phyloP scores from a whole-genome alignment of 2,329 filamentous ascomycete species.

The Colletotrichum sp. region DNA sequence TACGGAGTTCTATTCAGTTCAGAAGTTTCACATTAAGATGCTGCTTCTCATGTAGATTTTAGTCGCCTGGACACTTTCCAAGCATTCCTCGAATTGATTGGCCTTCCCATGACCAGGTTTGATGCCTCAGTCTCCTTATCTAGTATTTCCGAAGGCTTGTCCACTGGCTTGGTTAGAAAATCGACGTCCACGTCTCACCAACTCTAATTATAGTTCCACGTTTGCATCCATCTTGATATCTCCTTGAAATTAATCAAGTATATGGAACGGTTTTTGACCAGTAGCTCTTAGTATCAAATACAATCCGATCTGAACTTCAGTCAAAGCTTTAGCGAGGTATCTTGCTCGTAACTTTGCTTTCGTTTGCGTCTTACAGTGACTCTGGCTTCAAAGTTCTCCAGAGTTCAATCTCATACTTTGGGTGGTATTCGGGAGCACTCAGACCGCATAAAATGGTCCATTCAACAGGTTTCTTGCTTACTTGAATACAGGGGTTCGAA shows the following conservation, averaged over 20 bases:
- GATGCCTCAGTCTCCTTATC: not conserved
- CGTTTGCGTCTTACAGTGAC: no score
- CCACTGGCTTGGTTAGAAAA: not conserved
- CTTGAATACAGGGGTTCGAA: not conserved
- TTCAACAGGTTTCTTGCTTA: not conserved
- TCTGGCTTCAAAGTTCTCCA: no score
- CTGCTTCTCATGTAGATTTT: not conserved
- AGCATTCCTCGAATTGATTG: not conserved
- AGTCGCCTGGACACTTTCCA: not conserved
- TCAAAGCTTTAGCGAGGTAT: not conserved
- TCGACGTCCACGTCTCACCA: not conserved
- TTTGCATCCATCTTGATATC: not conserved
- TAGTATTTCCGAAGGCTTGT: not conserved
- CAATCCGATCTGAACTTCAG: not conserved
- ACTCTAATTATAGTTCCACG: not conserved
- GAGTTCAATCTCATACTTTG: no score
- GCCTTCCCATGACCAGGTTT: not conserved
- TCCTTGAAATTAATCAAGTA: not conserved
- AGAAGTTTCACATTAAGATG: not conserved
- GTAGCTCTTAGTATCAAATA: not conserved
- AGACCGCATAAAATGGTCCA: not conserved
- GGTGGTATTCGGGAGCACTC: not conserved
- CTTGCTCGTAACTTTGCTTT: no score
- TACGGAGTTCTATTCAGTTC: not conserved
- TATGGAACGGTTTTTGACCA: not conserved